Percentiles rank a stretch among this genome's conserved stretches.
phyloP scores from a whole-genome alignment of 345 rosid genomes.

The Durio zibethinus region DNA sequence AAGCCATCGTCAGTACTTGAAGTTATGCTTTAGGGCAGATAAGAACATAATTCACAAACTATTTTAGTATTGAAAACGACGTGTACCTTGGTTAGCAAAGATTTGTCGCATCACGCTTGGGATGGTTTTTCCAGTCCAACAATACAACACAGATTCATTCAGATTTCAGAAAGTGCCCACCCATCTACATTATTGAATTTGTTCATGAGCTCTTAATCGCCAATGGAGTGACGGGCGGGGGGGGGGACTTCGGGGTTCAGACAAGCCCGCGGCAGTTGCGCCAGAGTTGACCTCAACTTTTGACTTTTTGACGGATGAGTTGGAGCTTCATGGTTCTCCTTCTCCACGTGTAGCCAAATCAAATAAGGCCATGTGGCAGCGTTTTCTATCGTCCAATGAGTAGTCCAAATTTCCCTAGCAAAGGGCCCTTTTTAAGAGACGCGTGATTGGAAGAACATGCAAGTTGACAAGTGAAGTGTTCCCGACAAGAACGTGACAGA shows the following conservation, averaged over 20 bases:
- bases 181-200: background rate
- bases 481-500: background rate
- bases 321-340: background rate
- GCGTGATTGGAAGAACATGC: constrained; percentile 3
- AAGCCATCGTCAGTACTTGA: background rate
- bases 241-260: background rate
- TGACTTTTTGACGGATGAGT: background rate
- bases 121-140: background rate
- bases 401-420: background rate
- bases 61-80: background rate
- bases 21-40: background rate
- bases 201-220: background rate
- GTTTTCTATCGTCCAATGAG: background rate
- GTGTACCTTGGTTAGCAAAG: background rate
- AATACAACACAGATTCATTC: background rate
- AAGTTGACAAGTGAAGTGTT: background rate
- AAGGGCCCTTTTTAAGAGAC: background rate
- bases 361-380: background rate
- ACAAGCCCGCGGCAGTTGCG: background rate
- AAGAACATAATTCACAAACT: background rate
- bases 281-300: background rate
- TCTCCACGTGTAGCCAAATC: background rate
- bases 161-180: background rate
- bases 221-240: background rate
- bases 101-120: background rate